These are phyloP conservation scores for Penicillium coffeae DNA, from an alignment of 495 filamentous ascomycete genomes.

Conservation along the genomic window DNA sequence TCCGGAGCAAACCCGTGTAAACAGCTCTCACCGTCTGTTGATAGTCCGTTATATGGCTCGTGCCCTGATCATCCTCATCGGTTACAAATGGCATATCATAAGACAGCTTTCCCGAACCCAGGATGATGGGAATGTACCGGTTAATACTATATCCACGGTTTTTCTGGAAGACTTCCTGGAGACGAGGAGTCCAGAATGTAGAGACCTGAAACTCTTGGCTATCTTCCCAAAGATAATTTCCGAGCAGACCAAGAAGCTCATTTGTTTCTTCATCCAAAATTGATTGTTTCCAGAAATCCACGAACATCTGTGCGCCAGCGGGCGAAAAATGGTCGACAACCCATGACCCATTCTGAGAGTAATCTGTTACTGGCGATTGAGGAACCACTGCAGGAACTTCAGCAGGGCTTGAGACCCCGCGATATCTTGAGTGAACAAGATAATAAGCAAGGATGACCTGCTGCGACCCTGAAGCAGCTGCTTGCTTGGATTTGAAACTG, in stretches of 20 bases:
- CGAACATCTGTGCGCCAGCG: conserved; percentile 37
- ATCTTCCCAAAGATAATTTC: conserved; percentile 51
- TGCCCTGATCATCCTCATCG: conserved; percentile 9
- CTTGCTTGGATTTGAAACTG: neutral
- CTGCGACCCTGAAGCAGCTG: neutral
- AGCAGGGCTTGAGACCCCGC: neutral
- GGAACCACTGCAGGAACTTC: neutral
- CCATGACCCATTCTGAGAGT: conserved; percentile 45
- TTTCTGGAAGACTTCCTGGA: conserved; percentile 36
- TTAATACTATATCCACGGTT: conserved; percentile 25
- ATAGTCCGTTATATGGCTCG: conserved; percentile 15
- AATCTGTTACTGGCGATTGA: conserved; percentile 3
- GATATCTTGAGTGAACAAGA: neutral
- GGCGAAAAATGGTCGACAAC: conserved; percentile 48
- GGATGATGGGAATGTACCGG: neutral
- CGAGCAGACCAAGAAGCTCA: conserved; percentile 31
- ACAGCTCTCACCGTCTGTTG: conserved; percentile 1
- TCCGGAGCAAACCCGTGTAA: no score
- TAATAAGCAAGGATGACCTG: neutral
- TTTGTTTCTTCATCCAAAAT: conserved; percentile 32
- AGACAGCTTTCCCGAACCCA: neutral
- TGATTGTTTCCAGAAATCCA: conserved; percentile 44
- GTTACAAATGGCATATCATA: neutral
- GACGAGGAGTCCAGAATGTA: conserved; percentile 42
- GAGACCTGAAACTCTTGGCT: conserved; percentile 40